A percentile compares a stretch with the other conserved stretches of the same genome.
Conservation (phyloP, 441 rosid genomes). For the Populus hybrid region DNA sequence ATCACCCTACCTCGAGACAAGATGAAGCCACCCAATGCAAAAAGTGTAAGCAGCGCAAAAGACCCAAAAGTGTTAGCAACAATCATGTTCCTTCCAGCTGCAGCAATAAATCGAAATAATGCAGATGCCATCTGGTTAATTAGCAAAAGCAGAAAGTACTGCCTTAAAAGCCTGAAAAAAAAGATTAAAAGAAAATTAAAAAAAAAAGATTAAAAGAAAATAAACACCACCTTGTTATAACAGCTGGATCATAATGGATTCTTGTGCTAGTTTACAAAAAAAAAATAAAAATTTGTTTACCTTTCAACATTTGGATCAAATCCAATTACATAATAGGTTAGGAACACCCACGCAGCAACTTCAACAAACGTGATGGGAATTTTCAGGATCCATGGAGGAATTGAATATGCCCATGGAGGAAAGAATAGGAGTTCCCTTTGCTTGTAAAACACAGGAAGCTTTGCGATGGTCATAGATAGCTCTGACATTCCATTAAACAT, state of each 20-base stretch:
- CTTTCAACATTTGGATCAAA: constrained; percentile 68
- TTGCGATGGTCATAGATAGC: constrained; percentile 63
- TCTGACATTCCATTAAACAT: constrained; percentile 82
- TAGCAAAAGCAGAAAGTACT: constrained; percentile 49
- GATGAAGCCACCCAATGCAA: constrained; percentile 67
- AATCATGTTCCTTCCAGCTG: constrained; percentile 59
- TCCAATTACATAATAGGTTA: constrained; percentile 73
- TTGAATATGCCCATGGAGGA: constrained; percentile 70
- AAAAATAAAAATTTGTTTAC: constrained; percentile 21
- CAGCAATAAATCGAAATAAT: constrained; percentile 59
- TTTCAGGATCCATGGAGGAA: constrained; percentile 78
- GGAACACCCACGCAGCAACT: constrained; percentile 57
- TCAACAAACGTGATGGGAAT: constrained; percentile 61
- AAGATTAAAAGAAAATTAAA: background rate
- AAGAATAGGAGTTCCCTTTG: constrained; percentile 71
- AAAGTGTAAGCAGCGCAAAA: constrained; percentile 45
- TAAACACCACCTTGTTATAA: background rate
- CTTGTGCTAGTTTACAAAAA: no score
- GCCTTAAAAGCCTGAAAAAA: constrained; percentile 58
- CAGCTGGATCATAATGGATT: constrained; percentile 1
- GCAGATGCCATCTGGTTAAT: constrained; percentile 70
- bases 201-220: background rate
- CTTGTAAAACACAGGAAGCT: constrained; percentile 86
- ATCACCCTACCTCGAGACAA: constrained; percentile 50
- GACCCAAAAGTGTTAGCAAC: constrained; percentile 76